phyloP scores from a whole-genome alignment of 1,284 basidiomycete genomes.

The Apiotrichum laibachii region DNA sequence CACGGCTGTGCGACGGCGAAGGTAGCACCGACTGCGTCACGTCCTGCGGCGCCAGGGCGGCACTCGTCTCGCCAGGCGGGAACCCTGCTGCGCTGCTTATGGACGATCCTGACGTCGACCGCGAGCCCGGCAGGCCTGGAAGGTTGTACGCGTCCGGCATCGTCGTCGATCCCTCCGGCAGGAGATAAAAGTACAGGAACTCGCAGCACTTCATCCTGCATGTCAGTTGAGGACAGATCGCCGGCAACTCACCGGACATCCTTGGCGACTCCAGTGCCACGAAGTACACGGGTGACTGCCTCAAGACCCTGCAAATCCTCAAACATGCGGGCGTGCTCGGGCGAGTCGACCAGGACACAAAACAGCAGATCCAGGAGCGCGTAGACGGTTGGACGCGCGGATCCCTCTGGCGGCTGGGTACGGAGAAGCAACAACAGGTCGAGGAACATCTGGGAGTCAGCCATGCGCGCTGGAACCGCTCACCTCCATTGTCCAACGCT shows the following conservation, averaged over 20 bases:
- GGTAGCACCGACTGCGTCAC: not conserved
- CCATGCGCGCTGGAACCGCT: slow-evolving; percentile 21
- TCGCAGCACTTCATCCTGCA: slow-evolving; percentile 87
- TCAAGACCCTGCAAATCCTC: slow-evolving; percentile 73
- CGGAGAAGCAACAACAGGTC: slow-evolving; percentile 43
- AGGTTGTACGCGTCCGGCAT: slow-evolving; percentile 6
- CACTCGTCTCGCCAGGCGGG: not conserved
- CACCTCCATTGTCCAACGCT: slow-evolving; percentile 70
- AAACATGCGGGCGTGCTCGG: slow-evolving; percentile 67
- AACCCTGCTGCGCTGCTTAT: not conserved
- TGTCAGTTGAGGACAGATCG: slow-evolving; percentile 4
- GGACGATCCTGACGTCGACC: slow-evolving; percentile 1
- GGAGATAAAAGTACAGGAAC: slow-evolving; percentile 84
- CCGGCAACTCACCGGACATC: slow-evolving; percentile 66
- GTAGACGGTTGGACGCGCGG: slow-evolving; percentile 55
- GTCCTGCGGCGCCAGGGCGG: not conserved
- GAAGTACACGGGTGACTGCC: slow-evolving; percentile 74
- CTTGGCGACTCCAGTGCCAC: slow-evolving; percentile 72
- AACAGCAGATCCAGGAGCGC: slow-evolving; percentile 74
- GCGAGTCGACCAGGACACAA: slow-evolving; percentile 77
- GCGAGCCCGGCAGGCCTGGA: slow-evolving; percentile 1
- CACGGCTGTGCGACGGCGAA: slow-evolving; percentile 4
- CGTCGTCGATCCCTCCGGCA: slow-evolving; percentile 61
- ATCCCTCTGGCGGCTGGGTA: slow-evolving; percentile 26
- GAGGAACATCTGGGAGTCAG: slow-evolving; percentile 36